Base-by-base conservation (phyloP, 768 basidiomycete species). In the Phaeolepiota aurea region DNA sequence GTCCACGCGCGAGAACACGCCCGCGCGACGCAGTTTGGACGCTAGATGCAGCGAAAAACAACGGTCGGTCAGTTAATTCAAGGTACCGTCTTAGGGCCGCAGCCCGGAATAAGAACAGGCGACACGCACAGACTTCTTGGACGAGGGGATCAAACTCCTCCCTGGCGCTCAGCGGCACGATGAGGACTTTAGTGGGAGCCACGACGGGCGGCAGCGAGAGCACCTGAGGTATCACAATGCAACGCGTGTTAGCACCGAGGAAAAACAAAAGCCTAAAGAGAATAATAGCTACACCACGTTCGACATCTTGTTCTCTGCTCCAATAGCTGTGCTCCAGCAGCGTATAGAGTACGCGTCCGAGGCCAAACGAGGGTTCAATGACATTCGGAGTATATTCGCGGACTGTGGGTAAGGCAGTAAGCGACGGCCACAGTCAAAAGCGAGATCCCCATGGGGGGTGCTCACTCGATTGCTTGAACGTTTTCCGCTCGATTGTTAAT, bases 371-470 rank as follows among this genome's bases (percentile, higher is more conserved):
- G 16, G 96, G 93, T 59, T 97, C 94, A 59, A 98, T 94, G 61
- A 99, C 96, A 62, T 97, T 98, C 25, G 94, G 96, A 41, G 81
- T 90, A 64, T 76, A 96, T 64, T 97, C 93, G 48, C 94, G 88
- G 49, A 89, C 92, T 96, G 55, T 35, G 37, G 39, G 32, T 45
- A 39, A 14, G 20, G 16, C 31, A 33, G 41, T 33, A 19, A 48
- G 41, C 16, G 7, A 40, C 32, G 37, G 37, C 20, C 39, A 22
- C n/a, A n/a, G n/a, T n/a, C n/a, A n/a, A n/a, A 37, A 32, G 14
- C 12, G 31, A 12, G 21, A 36, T 38, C 21, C 28, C 21, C 25
- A 28, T 16, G 30, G 32, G 34, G 28, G 35, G 22, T 22, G 71
- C 79, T 47, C 48, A 86, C 94, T 72, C 22, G 83, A 82, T 54